Evolutionary conservation across 108 stramenopile species (phyloP), one percentile per base, ranked within the genome.

Genomic region (Aurantiochytrium sp.): DNA sequence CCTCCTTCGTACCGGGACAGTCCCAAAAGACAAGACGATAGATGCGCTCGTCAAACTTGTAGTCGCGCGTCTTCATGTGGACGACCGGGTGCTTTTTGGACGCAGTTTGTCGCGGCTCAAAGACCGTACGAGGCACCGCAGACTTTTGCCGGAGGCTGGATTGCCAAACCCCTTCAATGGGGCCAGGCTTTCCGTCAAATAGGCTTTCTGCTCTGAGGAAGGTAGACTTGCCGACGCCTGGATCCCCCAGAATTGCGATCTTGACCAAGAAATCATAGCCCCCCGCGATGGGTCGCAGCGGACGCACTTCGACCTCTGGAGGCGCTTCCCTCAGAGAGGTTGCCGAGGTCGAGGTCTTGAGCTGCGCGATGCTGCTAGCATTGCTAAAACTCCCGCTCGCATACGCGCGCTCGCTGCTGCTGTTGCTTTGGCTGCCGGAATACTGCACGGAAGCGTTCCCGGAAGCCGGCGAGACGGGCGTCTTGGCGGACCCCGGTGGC

Each of bases 11-110:
- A 6, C 73, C 73, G 12, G 73, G 73, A 30, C 73, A 81, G 30
- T 81, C 73, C 73, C 73, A 81, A 48, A 48, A 81, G 42, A 27
- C 42, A 5, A 81, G n/a, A 24, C 73, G 73, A 30, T 81, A 81
- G 0, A 3, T 3, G 12, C 39, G 39, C n/a, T 81, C 73, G 27
- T 48, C 73, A 42, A 48, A 81, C 27, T 41, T 81, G 32, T 81
- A 81, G 24, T 81, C 73, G n/a, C 73, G 73, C 19, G 73, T 81
- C 45, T 81, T 81, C 27, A 81, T 48, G 24, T 24, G 39, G 24
- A 81, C 32, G 34, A 15, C 15, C 8, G 59, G 59, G 19, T 27
- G 10, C 10, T 15, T 30, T 65, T 65, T 65, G 1, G 59, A 34
- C 10, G 10, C 15, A 24, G 8, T 8, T 30, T 65, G 59, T 12